Evolutionary conservation across 768 basidiomycete genomes (phyloP).

Genomic region (Termitomyces sp.): DNA sequence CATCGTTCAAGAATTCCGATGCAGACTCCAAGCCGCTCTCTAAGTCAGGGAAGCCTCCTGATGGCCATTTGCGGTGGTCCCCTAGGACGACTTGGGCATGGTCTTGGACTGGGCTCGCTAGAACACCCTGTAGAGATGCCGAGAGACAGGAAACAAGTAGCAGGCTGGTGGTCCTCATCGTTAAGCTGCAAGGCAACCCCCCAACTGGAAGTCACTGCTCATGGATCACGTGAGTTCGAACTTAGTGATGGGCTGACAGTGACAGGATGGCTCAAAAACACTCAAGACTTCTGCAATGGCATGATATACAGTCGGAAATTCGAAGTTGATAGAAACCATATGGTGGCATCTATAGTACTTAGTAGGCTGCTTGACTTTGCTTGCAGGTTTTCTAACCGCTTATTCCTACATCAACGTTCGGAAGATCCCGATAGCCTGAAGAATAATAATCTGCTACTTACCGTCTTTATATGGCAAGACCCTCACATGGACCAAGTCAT

Average conservation of each 20-base stretch:
- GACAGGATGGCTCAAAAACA: no score
- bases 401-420: neutral
- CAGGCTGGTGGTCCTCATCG: conserved; percentile 18
- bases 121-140: neutral
- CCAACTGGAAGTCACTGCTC: no score
- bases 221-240: no score
- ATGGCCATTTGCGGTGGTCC: conserved; percentile 23
- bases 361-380: no score
- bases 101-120: conserved; percentile 14
- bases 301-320: no score
- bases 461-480: no score
- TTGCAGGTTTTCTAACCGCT: neutral
- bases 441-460: no score
- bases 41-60: neutral
- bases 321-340: no score
- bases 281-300: no score
- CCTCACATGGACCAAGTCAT: neutral
- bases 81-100: conserved; percentile 46
- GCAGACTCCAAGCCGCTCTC: conserved; percentile 17
- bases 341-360: no score
- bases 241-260: no score
- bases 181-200: conserved; percentile 4
- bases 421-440: neutral
- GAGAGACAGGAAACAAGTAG: conserved; percentile 15
- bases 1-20: conserved; percentile 38